Evolutionary conservation across 2,329 filamentous ascomycete genomes (phyloP).

Genomic region (Aspergillus arachidicola): DNA sequence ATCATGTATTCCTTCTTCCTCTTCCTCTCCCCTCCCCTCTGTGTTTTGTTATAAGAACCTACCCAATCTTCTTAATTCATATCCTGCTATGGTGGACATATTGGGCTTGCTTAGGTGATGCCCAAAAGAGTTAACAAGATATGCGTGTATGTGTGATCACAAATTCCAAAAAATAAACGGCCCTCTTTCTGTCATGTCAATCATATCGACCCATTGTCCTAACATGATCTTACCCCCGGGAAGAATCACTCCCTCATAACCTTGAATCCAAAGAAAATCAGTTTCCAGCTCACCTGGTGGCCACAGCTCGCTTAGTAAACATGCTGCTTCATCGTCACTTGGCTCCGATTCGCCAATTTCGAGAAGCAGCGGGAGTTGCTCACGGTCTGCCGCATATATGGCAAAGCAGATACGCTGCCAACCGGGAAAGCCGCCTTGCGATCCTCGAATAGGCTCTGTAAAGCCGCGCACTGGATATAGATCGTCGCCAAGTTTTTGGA

Average conservation of each 20-base stretch:
- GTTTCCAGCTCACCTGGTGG: slow-evolving; percentile 15
- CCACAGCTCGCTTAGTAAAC: slow-evolving; percentile 19
- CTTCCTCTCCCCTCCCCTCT: slow-evolving; percentile 11
- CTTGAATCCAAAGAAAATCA: slow-evolving; percentile 42
- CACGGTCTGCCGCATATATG: slow-evolving; percentile 30
- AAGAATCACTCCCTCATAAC: slow-evolving; percentile 52
- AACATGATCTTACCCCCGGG: slow-evolving; percentile 52
- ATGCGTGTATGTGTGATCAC: slow-evolving; percentile 5
- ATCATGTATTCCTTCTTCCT: slow-evolving; percentile 15
- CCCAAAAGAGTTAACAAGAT: background rate
- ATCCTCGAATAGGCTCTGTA: slow-evolving; percentile 30
- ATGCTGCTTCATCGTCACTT: background rate
- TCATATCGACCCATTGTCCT: slow-evolving; percentile 49
- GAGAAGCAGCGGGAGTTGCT: slow-evolving; percentile 20
- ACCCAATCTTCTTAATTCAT: background rate
- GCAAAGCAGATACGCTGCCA: slow-evolving; percentile 44
- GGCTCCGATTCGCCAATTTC: slow-evolving; percentile 11
- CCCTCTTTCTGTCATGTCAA: slow-evolving; percentile 23
- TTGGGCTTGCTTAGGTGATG: background rate
- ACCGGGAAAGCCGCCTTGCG: slow-evolving; percentile 34
- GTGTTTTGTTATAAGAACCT: slow-evolving; percentile 9
- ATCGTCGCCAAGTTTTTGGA: slow-evolving; percentile 18
- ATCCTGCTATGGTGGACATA: background rate
- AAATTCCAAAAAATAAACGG: slow-evolving; percentile 40
- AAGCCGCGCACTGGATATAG: slow-evolving; percentile 37